Conservation (phyloP, 192 early-diverging fungal species). For the Dissophora ornata region DNA sequence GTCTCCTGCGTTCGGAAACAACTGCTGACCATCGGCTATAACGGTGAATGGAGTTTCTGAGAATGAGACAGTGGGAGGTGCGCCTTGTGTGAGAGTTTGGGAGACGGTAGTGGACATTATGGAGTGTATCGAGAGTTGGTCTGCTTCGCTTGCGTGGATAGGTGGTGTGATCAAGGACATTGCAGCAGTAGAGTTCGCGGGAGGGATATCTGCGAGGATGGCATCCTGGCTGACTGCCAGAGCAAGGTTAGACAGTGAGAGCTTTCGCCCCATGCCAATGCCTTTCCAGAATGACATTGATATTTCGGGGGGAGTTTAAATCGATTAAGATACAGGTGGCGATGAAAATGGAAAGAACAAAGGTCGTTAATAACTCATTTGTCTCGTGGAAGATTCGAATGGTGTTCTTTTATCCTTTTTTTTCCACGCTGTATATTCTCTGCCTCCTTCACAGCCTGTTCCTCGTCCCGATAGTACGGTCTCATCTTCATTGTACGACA, state of each 20-base stretch:
- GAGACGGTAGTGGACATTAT: background rate
- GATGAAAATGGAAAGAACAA: background rate
- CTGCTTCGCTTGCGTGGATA: background rate
- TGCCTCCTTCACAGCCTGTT: no score
- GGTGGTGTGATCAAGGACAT: background rate
- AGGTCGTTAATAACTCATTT: no score
- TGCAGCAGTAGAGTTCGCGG: no score
- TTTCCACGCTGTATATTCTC: no score
- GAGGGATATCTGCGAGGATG: background rate
- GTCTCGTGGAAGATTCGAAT: no score
- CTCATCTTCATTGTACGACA: no score
- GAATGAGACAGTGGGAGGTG: no score
- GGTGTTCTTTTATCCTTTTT: no score
- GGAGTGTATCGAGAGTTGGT: conserved; percentile 11
- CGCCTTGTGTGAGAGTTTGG: conserved; percentile 9
- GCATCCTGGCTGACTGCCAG: conserved; percentile 20
- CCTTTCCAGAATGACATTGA: conserved; percentile 27
- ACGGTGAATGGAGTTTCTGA: no score
- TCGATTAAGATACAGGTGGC: background rate
- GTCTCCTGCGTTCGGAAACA: no score
- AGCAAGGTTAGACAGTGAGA: conserved; percentile 33
- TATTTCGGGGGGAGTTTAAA: background rate
- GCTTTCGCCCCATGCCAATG: conserved; percentile 34
- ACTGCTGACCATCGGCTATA: no score
- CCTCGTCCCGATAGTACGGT: no score